Evolutionary conservation across 257 asterid genomes (phyloP), one percentile per base, ranked within the genome.

Genomic region (Apocynum venetum): DNA sequence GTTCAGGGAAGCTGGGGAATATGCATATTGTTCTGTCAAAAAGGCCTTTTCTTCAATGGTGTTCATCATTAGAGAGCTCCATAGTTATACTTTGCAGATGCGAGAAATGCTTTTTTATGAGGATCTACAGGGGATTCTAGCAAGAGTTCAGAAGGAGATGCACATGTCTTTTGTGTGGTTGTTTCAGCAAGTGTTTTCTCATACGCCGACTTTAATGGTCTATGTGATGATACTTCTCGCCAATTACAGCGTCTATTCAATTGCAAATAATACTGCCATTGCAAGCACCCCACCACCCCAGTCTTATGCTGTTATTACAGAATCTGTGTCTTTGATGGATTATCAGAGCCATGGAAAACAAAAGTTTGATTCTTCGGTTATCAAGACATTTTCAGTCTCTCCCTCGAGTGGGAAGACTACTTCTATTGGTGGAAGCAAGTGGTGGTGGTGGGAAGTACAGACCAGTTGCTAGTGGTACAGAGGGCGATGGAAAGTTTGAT

Each of bases 41-140:
- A 93, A 82, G 76, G 98, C 99, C 0, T 96, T 96, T 80, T 93
- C 98, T 0, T 93, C 96, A 0, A 91, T 96, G 98, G 99, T 96
- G 84, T 96, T 96, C 76, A 96, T 96, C 84, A 89, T 96, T 77
- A 87, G 89, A 43, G 99, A 96, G 85, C 91, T 96, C 61, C 96
- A 93, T 56, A 86, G 95, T 67, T 91, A 85, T 43, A 88, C 95
- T 57, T 69, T 96, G 63, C 96, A 89, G 73, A 89, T 93, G 97
- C 85, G 99, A 84, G 96, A 89, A 76, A 53, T 86, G 76, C 70
- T 90, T 55, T 88, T 73, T 66, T 96, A 84, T 77, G 97, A 93
- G 73, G 98, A 96, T 83, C 71, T 96, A 76, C 97, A 87, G n/a
- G 98, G 93, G 72, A 89, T 93, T 49, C 71, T 93, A 25, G 92